Percentiles rank a stretch among this genome's conserved stretches.
phyloP scores from a whole-genome alignment of 805 yeast species.

The Lipomyces oligophaga region DNA sequence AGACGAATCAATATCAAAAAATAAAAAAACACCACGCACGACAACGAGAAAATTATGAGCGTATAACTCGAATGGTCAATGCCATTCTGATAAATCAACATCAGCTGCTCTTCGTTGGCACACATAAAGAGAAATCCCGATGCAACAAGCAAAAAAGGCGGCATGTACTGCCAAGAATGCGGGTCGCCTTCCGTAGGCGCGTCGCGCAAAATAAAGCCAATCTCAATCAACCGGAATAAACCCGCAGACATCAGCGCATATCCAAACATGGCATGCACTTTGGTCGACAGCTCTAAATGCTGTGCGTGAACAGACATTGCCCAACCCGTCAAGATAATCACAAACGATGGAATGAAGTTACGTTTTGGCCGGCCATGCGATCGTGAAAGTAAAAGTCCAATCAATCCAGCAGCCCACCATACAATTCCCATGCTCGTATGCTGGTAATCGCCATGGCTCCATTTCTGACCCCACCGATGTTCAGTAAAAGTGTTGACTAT shows the following conservation, averaged over 20 bases:
- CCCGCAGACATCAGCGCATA: constrained; percentile 77
- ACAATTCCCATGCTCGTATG: constrained; percentile 83
- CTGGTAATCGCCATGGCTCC: constrained; percentile 93
- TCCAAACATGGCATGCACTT: constrained; percentile 86
- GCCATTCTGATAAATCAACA: constrained; percentile 63
- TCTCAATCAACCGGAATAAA: constrained; percentile 67
- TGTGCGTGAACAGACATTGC: constrained; percentile 92
- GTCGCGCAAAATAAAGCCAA: constrained; percentile 70
- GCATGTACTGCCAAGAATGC: constrained; percentile 74
- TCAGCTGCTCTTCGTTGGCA: constrained; percentile 86
- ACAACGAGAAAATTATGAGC: constrained; percentile 64
- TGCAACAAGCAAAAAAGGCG: constrained; percentile 68
- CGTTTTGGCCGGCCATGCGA: constrained; percentile 46
- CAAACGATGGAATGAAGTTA: constrained; percentile 73
- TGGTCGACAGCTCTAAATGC: constrained; percentile 68
- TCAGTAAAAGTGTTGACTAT: constrained; percentile 92
- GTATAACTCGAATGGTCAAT: constrained; percentile 85
- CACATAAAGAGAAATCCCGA: constrained; percentile 85
- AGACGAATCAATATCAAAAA: constrained; percentile 38
- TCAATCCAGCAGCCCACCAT: constrained; percentile 92
- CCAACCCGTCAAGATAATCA: constrained; percentile 86
- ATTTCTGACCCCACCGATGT: constrained; percentile 91
- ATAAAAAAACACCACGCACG: constrained; percentile 61
- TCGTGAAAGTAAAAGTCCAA: constrained; percentile 75
- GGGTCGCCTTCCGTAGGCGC: constrained; percentile 45